A percentile compares a stretch with the other conserved stretches of the same genome.
phyloP scores from a whole-genome alignment of 108 stramenopile species.

The Skeletonema tropicum region DNA sequence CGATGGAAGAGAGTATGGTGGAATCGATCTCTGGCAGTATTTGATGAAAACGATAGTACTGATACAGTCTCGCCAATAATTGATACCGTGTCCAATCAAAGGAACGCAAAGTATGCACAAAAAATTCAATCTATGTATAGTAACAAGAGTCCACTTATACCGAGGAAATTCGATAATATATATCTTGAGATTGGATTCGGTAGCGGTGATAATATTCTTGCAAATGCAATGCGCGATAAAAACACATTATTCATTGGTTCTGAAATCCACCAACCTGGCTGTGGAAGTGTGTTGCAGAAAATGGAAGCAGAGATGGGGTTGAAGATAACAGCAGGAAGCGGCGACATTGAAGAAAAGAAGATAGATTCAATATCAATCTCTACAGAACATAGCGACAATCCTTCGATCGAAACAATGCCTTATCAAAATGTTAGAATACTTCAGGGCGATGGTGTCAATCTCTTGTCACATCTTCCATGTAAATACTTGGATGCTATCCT shows the following conservation, averaged over 20 bases:
- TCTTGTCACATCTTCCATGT: slow-evolving; percentile 55
- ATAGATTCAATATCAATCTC: not conserved
- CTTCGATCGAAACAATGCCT: not conserved
- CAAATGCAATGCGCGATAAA: slow-evolving; percentile 47
- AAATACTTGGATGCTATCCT: slow-evolving; percentile 57
- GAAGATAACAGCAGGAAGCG: not conserved
- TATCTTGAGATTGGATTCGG: slow-evolving; percentile 83
- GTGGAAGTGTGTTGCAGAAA: slow-evolving; percentile 49
- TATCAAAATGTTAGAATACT: slow-evolving; percentile 63
- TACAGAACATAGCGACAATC: not conserved
- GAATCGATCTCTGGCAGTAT: slow-evolving; percentile 16
- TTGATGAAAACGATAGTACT: slow-evolving; percentile 8
- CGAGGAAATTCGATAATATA: slow-evolving; percentile 34
- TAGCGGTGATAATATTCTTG: slow-evolving; percentile 65
- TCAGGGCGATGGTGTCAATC: slow-evolving; percentile 72
- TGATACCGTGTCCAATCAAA: not conserved
- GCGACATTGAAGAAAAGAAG: slow-evolving; percentile 4
- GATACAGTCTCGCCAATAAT: not conserved
- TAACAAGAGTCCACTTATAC: slow-evolving; percentile 19
- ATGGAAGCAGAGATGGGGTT: slow-evolving; percentile 48
- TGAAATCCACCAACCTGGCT: slow-evolving; percentile 66
- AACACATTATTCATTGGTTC: slow-evolving; percentile 59
- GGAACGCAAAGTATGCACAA: slow-evolving; percentile 10
- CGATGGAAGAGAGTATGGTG: slow-evolving; percentile 31
- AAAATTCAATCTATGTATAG: slow-evolving; percentile 33